Conservation (phyloP, 2,329 filamentous ascomycete genomes). For the Emydomyces testavorans region DNA sequence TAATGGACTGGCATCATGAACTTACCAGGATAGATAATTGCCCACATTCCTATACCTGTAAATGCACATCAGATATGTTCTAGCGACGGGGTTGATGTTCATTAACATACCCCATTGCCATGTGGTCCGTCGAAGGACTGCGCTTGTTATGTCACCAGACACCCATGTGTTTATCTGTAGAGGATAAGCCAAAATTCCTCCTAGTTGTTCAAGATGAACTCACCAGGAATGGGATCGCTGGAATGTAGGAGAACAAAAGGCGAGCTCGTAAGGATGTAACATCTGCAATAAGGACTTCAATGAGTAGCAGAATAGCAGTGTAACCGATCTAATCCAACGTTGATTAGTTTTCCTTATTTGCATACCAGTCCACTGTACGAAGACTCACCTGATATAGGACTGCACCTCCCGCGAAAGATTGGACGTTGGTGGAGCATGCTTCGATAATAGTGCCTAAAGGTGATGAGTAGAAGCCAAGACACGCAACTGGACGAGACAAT, state of each 20-base stretch:
- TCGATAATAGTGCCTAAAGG: conserved; percentile 45
- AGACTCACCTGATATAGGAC: conserved; percentile 43
- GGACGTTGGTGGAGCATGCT: conserved; percentile 39
- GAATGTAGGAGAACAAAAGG: conserved; percentile 55
- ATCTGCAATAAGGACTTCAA: conserved; percentile 55
- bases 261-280: conserved; percentile 52
- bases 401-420: conserved; percentile 46
- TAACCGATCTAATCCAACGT: conserved; percentile 44
- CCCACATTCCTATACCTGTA: conserved; percentile 47
- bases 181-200: background rate
- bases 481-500: background rate
- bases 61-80: background rate
- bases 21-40: conserved; percentile 45
- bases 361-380: background rate
- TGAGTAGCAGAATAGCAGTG: conserved; percentile 48
- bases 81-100: conserved; percentile 20
- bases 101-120: conserved; percentile 49
- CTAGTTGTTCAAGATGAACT: conserved; percentile 10
- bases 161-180: conserved; percentile 51
- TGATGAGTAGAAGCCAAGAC: background rate
- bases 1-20: background rate
- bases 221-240: conserved; percentile 46
- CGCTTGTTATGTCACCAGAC: conserved; percentile 45
- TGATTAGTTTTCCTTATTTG: background rate
- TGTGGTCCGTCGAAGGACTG: conserved; percentile 40